Evolutionary conservation across 75 land plant species (phyloP).

Genomic region (Selaginella tamariscina): DNA sequence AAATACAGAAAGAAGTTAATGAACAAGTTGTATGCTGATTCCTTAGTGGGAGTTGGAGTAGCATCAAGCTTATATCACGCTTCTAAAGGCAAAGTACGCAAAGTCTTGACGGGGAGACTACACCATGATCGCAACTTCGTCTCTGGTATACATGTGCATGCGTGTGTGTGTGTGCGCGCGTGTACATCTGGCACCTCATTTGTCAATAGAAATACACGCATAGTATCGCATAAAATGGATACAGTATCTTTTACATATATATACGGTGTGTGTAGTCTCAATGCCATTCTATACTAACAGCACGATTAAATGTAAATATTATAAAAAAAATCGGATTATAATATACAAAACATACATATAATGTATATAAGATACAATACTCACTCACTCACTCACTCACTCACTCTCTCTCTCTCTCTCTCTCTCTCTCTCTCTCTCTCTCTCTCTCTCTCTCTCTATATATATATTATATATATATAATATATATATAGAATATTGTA

Average conservation of each 20-base stretch:
- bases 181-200: too few relatives aligned
- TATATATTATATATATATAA: too few relatives aligned
- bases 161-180: too few relatives aligned
- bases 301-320: background rate
- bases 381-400: background rate
- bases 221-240: background rate
- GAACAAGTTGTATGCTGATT: slow-evolving; percentile 60
- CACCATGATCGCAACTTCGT: slow-evolving; percentile 86
- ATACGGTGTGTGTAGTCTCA: background rate
- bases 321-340: background rate
- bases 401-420: background rate
- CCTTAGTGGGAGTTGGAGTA: slow-evolving; percentile 85
- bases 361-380: background rate
- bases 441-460: too few relatives aligned
- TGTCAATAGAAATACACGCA: too few relatives aligned
- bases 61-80: slow-evolving; percentile 79
- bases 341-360: background rate
- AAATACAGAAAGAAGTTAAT: slow-evolving; percentile 54
- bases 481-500: background rate
- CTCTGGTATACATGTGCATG: slow-evolving; percentile 49
- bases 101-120: slow-evolving; percentile 79
- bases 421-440: too few relatives aligned
- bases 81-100: slow-evolving; percentile 63
- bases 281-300: background rate
- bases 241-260: background rate